Conservation (phyloP, 2,329 filamentous ascomycete species). For the Phymatotrichopsis omnivora region DNA sequence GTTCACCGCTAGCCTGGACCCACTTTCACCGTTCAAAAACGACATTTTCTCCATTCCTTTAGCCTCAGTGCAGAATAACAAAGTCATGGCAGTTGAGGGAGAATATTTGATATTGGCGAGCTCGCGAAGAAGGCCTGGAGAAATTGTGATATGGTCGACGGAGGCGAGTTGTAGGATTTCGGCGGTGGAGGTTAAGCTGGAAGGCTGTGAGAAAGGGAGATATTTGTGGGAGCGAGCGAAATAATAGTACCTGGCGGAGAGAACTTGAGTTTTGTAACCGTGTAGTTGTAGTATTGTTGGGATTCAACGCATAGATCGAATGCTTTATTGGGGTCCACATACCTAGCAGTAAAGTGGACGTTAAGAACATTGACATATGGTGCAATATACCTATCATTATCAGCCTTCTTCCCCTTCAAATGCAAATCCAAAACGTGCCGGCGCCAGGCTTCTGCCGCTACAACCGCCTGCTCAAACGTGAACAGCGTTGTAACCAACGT, state of each 20-base stretch:
- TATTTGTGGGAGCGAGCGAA: background rate
- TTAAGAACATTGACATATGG: constrained; percentile 56
- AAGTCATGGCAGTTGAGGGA: constrained; percentile 33
- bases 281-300: constrained; percentile 42
- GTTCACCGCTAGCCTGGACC: no score
- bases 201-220: background rate
- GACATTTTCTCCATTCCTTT: constrained; percentile 14
- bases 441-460: constrained; percentile 49
- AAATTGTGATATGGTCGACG: constrained; percentile 49
- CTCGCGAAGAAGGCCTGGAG: constrained; percentile 43
- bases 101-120: constrained; percentile 38
- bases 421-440: no score
- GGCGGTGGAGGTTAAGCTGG: constrained; percentile 45
- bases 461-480: constrained; percentile 48
- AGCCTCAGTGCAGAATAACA: constrained; percentile 29
- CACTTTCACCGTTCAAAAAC: constrained; percentile 22
- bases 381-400: constrained; percentile 54
- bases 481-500: constrained; percentile 56
- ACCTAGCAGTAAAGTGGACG: constrained; percentile 49
- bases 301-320: constrained; percentile 44
- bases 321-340: constrained; percentile 36
- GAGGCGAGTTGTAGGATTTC: constrained; percentile 52
- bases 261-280: constrained; percentile 41
- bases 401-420: no score
- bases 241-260: constrained; percentile 44